Conservation (phyloP, 768 basidiomycete genomes). For the Boletellus sp. region DNA sequence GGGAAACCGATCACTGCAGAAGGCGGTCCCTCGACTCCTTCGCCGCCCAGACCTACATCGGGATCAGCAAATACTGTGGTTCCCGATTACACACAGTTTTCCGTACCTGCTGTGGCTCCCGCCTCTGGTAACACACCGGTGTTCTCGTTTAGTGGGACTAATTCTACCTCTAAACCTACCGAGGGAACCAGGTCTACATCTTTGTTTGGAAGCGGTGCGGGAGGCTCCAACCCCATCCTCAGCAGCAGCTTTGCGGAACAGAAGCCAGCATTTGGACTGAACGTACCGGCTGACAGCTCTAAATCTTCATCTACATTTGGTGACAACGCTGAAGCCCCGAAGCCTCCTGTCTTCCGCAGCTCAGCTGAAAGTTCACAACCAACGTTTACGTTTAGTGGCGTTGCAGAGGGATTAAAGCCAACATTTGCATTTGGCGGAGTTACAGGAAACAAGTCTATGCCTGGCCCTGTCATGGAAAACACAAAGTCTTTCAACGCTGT, state of each 20-base stretch:
- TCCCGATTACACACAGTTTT: conserved; percentile 14
- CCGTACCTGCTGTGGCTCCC: conserved; percentile 17
- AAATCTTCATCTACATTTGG: conserved; percentile 13
- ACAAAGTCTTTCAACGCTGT: neutral
- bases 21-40: conserved; percentile 20
- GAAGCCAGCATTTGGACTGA: conserved; percentile 15
- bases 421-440: neutral
- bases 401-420: conserved; percentile 4
- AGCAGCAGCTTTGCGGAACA: conserved; percentile 4
- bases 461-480: neutral
- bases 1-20: conserved; percentile 14
- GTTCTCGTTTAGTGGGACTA: conserved; percentile 21
- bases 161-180: conserved; percentile 11
- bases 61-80: conserved; percentile 12
- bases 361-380: conserved; percentile 7
- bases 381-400: neutral
- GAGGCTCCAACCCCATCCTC: conserved; percentile 1
- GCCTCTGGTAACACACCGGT: conserved; percentile 7
- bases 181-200: conserved; percentile 15
- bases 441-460: neutral
- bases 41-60: conserved; percentile 13
- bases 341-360: conserved; percentile 9
- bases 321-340: conserved; percentile 5
- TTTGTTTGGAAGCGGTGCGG: conserved; percentile 15
- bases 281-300: conserved; percentile 7